Evolutionary conservation across 495 filamentous ascomycete species (phyloP).

Genomic region (Aspergillus carlsbadensis): DNA sequence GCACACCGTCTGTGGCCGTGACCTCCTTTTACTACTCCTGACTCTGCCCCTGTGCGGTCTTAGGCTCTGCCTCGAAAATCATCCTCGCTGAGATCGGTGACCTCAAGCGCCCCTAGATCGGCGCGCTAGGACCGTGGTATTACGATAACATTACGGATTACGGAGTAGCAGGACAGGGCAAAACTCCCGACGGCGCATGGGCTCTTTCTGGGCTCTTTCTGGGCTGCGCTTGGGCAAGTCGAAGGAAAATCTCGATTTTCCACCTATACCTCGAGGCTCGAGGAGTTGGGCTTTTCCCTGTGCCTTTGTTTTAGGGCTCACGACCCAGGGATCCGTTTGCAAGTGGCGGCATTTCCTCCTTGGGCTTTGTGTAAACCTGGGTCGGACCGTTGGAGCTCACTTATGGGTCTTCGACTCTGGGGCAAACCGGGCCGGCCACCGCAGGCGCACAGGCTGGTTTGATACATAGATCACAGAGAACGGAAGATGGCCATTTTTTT

Average conservation of each 20-base stretch:
- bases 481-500: too few relatives aligned
- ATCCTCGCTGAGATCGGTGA: not conserved
- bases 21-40: not conserved
- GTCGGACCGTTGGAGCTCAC: constrained; percentile 3
- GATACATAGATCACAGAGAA: too few relatives aligned
- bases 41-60: not conserved
- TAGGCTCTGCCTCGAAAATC: not conserved
- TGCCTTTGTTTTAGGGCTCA: constrained; percentile 9
- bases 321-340: not conserved
- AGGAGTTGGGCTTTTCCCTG: not conserved
- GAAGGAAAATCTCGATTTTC: not conserved
- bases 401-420: constrained; percentile 13
- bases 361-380: constrained; percentile 5
- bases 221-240: too few relatives aligned
- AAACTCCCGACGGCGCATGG: not conserved
- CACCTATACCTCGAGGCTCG: constrained; percentile 1
- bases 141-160: not conserved
- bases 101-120: constrained; percentile 4
- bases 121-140: not conserved
- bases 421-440: constrained; percentile 11
- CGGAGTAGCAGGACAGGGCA: not conserved
- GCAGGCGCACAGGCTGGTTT: not conserved
- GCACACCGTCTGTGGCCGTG: too few relatives aligned
- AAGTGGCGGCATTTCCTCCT: not conserved
- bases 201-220: not conserved